Evolutionary conservation across 768 basidiomycete genomes (phyloP), one percentile per base, ranked within the genome.

Genomic region (Amanita pseudoporphyria): DNA sequence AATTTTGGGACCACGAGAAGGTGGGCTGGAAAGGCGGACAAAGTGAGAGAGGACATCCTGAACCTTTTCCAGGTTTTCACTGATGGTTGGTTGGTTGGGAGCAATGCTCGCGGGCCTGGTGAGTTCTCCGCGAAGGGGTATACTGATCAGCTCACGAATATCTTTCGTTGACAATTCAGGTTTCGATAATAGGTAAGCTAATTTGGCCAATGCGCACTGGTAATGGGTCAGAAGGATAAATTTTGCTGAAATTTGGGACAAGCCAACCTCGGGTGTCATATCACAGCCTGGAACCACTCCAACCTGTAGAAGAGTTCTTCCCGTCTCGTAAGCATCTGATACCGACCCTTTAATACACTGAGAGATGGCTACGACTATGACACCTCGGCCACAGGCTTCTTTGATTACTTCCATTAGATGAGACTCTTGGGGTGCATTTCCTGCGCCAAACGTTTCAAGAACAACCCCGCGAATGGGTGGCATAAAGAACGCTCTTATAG

Each of bases 311-410:
- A 93, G 69, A 2, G 77, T 75, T 55, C 82, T 71, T 3, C 87
- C 89, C 10, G 86, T 84, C 65, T 87, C 82, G 56, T 94, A 94
- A 13, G 83, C 81, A 57, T 85, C 81, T 7, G 84, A 85, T 7
- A 97, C 93, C 3, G 84, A 75, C 6, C 94, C 94, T 62, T 84
- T 91, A 13, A 80, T 60, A 60, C 94, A 96, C 59, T 97, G 94
- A 0, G 90, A 83, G 44, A 96, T 92, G 9, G 92, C 89, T 33
- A 97, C 90, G 42, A 97, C 78, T 46, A 95, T 79, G 2, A 94
- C 76, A 9, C 88, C 91, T 1, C 84, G 77, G 49, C 84, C 78
- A 54, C 86, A 88, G 2, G 93, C 91, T 49, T 86, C 82, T 54
- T 80, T 81, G 51, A 96, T 71, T 1, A 80, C 83, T n/a, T 74